These are phyloP conservation scores for Fusarium camptoceras DNA, from an alignment of 2,329 filamentous ascomycete genomes.

Conservation along the genomic window DNA sequence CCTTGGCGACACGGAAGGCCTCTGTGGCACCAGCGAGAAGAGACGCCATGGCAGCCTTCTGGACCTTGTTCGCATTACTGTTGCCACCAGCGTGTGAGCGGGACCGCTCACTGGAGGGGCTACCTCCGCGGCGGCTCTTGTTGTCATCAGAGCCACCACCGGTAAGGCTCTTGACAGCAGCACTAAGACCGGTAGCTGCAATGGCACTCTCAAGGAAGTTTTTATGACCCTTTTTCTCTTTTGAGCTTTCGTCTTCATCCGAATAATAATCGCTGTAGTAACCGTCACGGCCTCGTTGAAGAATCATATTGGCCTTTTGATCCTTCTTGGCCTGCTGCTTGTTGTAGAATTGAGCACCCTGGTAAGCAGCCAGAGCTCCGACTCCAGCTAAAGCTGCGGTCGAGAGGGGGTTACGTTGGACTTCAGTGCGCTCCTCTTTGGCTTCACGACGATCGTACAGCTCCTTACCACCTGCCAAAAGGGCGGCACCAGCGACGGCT, in stretches of 20 bases:
- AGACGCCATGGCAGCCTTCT: constrained; percentile 91
- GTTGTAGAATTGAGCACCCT: constrained; percentile 72
- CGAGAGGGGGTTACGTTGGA: constrained; percentile 69
- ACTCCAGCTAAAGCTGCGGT: constrained; percentile 72
- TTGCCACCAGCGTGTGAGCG: constrained; percentile 59
- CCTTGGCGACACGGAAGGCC: constrained; percentile 89
- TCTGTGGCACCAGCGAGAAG: constrained; percentile 90
- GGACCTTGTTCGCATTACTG: constrained; percentile 70
- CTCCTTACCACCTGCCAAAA: constrained; percentile 75
- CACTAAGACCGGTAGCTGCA: constrained; percentile 70
- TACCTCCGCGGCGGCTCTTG: constrained; percentile 62
- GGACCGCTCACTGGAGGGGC: constrained; percentile 62
- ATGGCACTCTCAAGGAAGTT: constrained; percentile 73
- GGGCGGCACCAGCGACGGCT: constrained; percentile 72
- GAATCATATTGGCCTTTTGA: constrained; percentile 64
- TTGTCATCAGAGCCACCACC: constrained; percentile 61
- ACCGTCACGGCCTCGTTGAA: constrained; percentile 66
- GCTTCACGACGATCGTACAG: constrained; percentile 72
- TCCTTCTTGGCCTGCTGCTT: constrained; percentile 70
- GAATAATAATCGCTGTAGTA: constrained; percentile 66
- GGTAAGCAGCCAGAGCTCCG: constrained; percentile 72
- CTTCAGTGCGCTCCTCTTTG: constrained; percentile 60
- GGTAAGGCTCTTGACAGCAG: constrained; percentile 69
- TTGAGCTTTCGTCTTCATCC: constrained; percentile 66
- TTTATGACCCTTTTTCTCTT: constrained; percentile 70